Evolutionary conservation across 768 basidiomycete genomes (phyloP), one percentile per base, ranked within the genome.

Genomic region (Pisolithus microcarpus): DNA sequence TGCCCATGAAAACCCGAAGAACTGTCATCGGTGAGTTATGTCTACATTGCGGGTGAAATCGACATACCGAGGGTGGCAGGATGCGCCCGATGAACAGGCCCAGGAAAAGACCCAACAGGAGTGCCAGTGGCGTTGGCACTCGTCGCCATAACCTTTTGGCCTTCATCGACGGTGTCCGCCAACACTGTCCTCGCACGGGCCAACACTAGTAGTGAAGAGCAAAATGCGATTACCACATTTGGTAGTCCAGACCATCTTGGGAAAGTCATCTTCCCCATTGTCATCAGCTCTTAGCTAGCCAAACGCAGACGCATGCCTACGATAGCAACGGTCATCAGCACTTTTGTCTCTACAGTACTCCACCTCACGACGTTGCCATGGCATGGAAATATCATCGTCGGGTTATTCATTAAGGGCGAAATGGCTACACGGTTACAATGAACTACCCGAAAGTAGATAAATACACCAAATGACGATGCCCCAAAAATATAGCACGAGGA

Each of bases 81-180:
- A 76, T 56, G 21, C 77, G 69, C 5, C 83, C 75, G 38, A 87
- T 66, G 28, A 86, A 46, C 38, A 85, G 65, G 21, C 85, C 85
- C 24, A 81, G 64, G 24, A 84, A 52, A 5, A 89, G 65, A 31
- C 86, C 87, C 52, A 88, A 62, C 46, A 77, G 63, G 34, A 89
- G 58, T 3, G 80, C 82, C 13, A 78, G 52, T 2, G 80, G 72
- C 1, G 81, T 75, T 8, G 84, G 78, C 40, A 82, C 64, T 45
- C 75, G 70, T 43, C 71, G 7, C 60, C 68, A 67, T 4, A 53
- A 11, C 36, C 49, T 24, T 50, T 56, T 65, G 55, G 51, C 55
- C 58, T 59, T 66, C 65, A 66, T 66, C 34, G 59, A 55, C n/a
- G 19, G 49, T 44, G 43, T 24, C 9, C 30, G 30, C 30, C 30